phyloP scores from a whole-genome alignment of 495 filamentous ascomycete genomes.

The Xanthoparmelia taractica region DNA sequence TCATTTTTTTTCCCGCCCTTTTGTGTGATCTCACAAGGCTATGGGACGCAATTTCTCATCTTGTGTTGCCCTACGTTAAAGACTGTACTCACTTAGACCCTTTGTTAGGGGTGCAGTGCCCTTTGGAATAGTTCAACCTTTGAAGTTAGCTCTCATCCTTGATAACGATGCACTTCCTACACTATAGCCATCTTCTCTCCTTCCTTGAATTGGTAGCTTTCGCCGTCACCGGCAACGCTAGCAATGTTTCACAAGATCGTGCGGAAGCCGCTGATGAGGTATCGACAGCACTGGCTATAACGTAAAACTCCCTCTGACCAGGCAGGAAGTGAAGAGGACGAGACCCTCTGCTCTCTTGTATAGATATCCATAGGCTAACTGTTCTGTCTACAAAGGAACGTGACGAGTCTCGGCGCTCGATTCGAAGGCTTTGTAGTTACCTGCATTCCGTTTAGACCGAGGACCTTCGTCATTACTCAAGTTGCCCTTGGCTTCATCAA shows the following conservation, averaged over 20 bases:
- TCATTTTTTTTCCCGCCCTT: neutral
- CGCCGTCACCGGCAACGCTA: neutral
- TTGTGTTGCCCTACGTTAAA: neutral
- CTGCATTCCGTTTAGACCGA: neutral
- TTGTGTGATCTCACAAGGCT: neutral
- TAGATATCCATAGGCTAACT: neutral
- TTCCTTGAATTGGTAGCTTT: neutral
- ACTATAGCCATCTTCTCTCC: neutral
- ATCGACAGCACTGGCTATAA: neutral
- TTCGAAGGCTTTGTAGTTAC: constrained; percentile 6
- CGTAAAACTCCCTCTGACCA: neutral
- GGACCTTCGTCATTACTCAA: neutral
- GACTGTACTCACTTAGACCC: too few species aligned
- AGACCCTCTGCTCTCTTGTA: neutral
- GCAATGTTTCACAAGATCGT: neutral
- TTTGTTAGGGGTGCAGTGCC: neutral
- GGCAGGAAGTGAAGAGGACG: neutral
- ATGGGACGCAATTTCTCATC: neutral
- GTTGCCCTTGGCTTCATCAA: constrained; percentile 14
- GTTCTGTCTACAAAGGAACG: neutral
- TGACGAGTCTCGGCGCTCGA: neutral
- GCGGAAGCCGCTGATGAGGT: neutral
- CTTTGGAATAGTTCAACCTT: neutral
- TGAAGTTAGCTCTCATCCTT: neutral
- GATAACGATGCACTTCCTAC: neutral